phyloP scores from a whole-genome alignment of 2,329 filamentous ascomycete species.

The Penicillium sp. region DNA sequence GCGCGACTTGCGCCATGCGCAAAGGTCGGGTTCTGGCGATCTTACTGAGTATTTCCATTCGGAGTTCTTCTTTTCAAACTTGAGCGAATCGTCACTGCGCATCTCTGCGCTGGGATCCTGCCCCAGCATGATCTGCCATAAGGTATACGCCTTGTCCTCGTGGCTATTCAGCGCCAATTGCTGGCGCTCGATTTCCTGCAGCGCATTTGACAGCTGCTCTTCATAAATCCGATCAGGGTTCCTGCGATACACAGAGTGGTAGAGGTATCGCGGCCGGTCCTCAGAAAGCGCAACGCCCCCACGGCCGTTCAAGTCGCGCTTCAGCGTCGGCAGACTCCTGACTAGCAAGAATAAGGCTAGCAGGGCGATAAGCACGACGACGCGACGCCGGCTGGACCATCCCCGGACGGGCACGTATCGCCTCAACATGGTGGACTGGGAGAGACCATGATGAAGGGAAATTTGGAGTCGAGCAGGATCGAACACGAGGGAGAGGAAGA shows the following conservation, averaged over 20 bases:
- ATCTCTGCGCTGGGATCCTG: conserved; percentile 13
- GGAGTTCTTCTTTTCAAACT: conserved; percentile 35
- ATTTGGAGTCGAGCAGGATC: background rate
- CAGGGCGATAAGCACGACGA: conserved; percentile 14
- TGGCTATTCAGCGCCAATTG: conserved; percentile 20
- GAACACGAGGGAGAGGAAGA: background rate
- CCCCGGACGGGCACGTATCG: conserved; percentile 12
- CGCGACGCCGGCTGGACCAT: conserved; percentile 15
- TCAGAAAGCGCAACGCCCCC: background rate
- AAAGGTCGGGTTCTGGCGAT: background rate
- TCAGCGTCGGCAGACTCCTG: conserved; percentile 19
- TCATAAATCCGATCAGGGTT: conserved; percentile 40
- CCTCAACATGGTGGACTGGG: conserved; percentile 19
- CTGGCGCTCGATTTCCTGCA: conserved; percentile 33
- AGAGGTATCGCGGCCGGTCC: conserved; percentile 35
- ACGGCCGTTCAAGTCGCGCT: conserved; percentile 13
- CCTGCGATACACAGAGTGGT: conserved; percentile 38
- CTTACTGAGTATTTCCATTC: conserved; percentile 40
- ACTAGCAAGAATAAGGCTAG: conserved; percentile 18
- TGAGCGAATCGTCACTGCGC: conserved; percentile 35
- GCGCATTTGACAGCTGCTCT: conserved; percentile 28
- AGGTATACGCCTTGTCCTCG: conserved; percentile 24
- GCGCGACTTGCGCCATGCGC: background rate
- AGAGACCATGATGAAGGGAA: background rate
- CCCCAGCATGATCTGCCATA: conserved; percentile 43